Percentiles rank a stretch among this genome's conserved stretches.
These are phyloP conservation scores for Vitis hybrid DNA, from an alignment of 177 flowering plant species.

Conservation along the genomic window DNA sequence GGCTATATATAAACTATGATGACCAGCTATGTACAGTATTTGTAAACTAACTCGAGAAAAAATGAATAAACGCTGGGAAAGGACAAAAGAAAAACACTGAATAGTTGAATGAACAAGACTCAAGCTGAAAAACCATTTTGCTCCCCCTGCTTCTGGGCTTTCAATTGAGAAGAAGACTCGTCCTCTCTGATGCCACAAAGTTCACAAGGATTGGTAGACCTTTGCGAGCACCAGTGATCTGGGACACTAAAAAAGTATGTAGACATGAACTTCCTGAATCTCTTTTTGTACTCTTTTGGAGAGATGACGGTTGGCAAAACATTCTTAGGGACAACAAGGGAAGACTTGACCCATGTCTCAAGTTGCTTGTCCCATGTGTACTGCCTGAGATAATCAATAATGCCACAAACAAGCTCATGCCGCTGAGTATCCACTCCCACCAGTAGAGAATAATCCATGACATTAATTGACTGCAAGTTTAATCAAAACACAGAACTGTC, in stretches of 20 bases:
- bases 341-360: constrained; percentile 90
- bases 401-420: constrained; percentile 82
- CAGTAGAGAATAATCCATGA: constrained; percentile 96
- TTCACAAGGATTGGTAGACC: constrained; percentile 32
- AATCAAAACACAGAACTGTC: neutral
- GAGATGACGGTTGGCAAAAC: constrained; percentile 77
- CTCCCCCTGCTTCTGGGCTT: constrained; percentile 16
- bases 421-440: constrained; percentile 75
- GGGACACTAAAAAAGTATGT: constrained; percentile 72
- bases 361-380: constrained; percentile 97
- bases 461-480: constrained; percentile 71
- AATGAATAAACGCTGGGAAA: neutral
- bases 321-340: constrained; percentile 80
- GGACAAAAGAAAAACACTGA: neutral
- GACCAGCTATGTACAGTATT: constrained; percentile 22
- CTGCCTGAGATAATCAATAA: constrained; percentile 90
- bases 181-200: constrained; percentile 27
- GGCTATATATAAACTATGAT: constrained; percentile 15
- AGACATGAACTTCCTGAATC: constrained; percentile 90
- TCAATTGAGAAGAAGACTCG: constrained; percentile 23
- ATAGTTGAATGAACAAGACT: neutral
- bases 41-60: neutral
- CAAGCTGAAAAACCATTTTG: constrained; percentile 7
- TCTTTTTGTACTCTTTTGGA: constrained; percentile 83
- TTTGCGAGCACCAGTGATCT: constrained; percentile 57